These are phyloP conservation scores for Grosmannia huntii DNA, from an alignment of 2,329 filamentous ascomycete species.

Conservation along the genomic window DNA sequence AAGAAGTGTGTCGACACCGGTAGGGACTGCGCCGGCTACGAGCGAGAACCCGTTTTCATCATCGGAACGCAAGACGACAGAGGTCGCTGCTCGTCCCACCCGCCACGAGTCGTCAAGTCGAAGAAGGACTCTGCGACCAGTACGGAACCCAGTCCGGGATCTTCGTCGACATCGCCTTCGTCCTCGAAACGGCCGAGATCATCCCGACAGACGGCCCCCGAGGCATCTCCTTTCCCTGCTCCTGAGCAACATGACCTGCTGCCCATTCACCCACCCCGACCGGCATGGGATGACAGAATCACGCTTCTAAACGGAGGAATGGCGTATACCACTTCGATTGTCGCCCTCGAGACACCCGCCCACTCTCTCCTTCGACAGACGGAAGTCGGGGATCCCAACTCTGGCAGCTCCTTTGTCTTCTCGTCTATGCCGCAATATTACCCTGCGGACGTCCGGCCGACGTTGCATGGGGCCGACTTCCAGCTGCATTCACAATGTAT, in stretches of 20 bases:
- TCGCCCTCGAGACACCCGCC: conserved; percentile 32
- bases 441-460: conserved; percentile 24
- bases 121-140: conserved; percentile 14
- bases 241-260: conserved; percentile 1
- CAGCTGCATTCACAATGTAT: conserved; percentile 31
- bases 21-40: conserved; percentile 47
- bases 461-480: conserved; percentile 23
- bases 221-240: background rate
- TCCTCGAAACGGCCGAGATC: background rate
- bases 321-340: conserved; percentile 27
- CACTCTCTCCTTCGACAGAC: conserved; percentile 18
- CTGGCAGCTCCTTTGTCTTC: conserved; percentile 17
- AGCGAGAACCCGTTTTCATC: conserved; percentile 51
- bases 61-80: conserved; percentile 41
- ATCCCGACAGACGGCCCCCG: background rate
- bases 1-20: conserved; percentile 46
- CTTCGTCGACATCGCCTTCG: background rate
- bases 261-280: conserved; percentile 27
- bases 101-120: conserved; percentile 31
- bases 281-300: conserved; percentile 38
- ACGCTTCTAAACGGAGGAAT: conserved; percentile 24
- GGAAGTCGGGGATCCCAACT: conserved; percentile 9
- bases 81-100: conserved; percentile 44
- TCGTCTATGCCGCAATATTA: conserved; percentile 27
- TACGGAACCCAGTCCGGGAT: background rate